Evolutionary conservation across 306 rosid genomes (phyloP), one percentile per base, ranked within the genome.

Genomic region (Cicer yamashitae): DNA sequence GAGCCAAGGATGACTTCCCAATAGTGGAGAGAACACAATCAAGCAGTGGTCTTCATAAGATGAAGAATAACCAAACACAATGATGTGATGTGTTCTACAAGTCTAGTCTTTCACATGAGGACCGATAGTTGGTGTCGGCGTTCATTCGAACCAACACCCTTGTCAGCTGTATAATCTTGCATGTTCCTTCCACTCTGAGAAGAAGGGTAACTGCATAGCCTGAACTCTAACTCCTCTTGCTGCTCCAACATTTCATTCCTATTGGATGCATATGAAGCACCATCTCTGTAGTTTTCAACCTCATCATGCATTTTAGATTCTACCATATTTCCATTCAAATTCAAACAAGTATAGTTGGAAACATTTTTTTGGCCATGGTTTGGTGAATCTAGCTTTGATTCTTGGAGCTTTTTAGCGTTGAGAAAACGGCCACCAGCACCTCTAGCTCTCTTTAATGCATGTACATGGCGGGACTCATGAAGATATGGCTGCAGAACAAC

Each of bases 1-100:
- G 77, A 91, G 94, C 90, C 92, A 83, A 89, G 90, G 96, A 91
- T 91, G 94, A 89, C 92, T 89, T 89, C 84, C 89, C 92, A 59
- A 74, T 63, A 75, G 52, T 64, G 52, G 45, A 61, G 83, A 79
- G 66, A 38, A n/a, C 68, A 62, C 47, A 38, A 62, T 6, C 72
- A 77, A 72, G 75, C 40, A 10, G 25, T 15, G 15, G 57, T 56
- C 56, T 63, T 77, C 82, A 63, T 61, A 64, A 64, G 50, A 47
- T 6, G 70, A 68, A 81, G 67, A 46, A 66, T 47, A 77, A 59
- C 82, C 17, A 59, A 59, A 44, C 48, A 82, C 81, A 44, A 69
- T 59, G 39, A 70, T 22, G 53, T 22, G 74, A 70, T 22, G 59
- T 22, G 76, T 70, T 44, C 44, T 52, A 61, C 10, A 18, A 60